These are phyloP conservation scores for Lepidium campestre DNA, from an alignment of 441 rosid genomes.

Conservation along the genomic window DNA sequence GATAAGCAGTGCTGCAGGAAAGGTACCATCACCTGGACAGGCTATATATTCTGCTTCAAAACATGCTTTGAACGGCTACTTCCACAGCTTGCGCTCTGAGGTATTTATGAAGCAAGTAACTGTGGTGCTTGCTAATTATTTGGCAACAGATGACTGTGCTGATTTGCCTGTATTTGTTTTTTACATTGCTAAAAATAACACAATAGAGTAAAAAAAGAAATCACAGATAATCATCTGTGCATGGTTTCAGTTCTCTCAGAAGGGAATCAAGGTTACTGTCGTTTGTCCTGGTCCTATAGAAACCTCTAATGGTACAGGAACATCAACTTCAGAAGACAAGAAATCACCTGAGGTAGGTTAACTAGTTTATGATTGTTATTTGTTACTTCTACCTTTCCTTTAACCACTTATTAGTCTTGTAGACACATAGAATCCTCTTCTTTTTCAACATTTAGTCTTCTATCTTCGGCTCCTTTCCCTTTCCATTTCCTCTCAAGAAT, in stretches of 20 bases:
- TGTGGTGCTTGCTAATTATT: background rate
- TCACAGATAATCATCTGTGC: background rate
- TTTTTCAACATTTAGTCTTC: background rate
- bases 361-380: background rate
- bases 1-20: conserved; percentile 99
- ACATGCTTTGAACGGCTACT: conserved; percentile 83
- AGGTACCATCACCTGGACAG: conserved; percentile 91
- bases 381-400: background rate
- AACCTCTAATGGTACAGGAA: conserved; percentile 60
- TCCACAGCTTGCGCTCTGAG: conserved; percentile 90
- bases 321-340: conserved; percentile 41
- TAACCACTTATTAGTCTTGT: background rate
- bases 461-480: background rate
- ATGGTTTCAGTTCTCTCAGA: conserved; percentile 52
- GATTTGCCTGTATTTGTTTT: background rate
- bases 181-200: background rate
- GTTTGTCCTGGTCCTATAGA: conserved; percentile 96
- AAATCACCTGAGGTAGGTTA: conserved; percentile 48
- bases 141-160: background rate
- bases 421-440: background rate
- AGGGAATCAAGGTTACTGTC: conserved; percentile 83
- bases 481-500: background rate
- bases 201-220: background rate
- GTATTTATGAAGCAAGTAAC: conserved; percentile 30
- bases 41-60: conserved; percentile 88